Conservation (phyloP, 192 early-diverging fungal genomes). For the Backusella mclennaniae region DNA sequence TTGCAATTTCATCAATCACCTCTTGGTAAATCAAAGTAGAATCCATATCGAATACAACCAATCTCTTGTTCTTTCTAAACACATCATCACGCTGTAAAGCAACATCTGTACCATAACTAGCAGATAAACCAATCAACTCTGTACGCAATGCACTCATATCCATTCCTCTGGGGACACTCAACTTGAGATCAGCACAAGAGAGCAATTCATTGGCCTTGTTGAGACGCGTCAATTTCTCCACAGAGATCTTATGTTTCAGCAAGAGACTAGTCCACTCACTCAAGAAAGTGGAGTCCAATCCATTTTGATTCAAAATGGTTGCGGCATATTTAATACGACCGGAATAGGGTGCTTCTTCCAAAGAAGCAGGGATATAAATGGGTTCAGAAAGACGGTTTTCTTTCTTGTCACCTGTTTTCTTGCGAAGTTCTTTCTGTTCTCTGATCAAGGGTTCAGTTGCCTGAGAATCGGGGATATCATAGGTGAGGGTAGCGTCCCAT, state of each 20-base stretch:
- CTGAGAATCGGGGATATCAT: slow-evolving; percentile 71
- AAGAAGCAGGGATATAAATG: slow-evolving; percentile 42
- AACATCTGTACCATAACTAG: slow-evolving; percentile 73
- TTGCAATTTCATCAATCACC: slow-evolving; percentile 98
- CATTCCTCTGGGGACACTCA: slow-evolving; percentile 70
- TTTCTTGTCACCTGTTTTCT: slow-evolving; percentile 23
- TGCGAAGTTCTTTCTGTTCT: slow-evolving; percentile 36
- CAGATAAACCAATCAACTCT: slow-evolving; percentile 70
- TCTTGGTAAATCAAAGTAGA: slow-evolving; percentile 98
- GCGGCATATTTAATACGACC: slow-evolving; percentile 84
- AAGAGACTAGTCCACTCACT: slow-evolving; percentile 80
- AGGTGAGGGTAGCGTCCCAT: slow-evolving; percentile 85
- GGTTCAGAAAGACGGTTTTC: slow-evolving; percentile 25
- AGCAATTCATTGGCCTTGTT: slow-evolving; percentile 59
- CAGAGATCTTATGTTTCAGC: slow-evolving; percentile 73
- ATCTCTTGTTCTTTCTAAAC: slow-evolving; percentile 83
- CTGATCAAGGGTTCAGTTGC: slow-evolving; percentile 52
- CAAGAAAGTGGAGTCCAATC: slow-evolving; percentile 73
- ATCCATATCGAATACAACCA: slow-evolving; percentile 99
- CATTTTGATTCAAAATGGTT: slow-evolving; percentile 83
- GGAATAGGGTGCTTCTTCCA: slow-evolving; percentile 86
- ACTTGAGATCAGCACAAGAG: slow-evolving; percentile 80
- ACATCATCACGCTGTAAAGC: slow-evolving; percentile 88
- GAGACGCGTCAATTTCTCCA: slow-evolving; percentile 86
- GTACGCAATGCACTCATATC: slow-evolving; percentile 68